Evolutionary conservation across 148 eudicot species (phyloP).

Genomic region (Vaccinium darrowii): DNA sequence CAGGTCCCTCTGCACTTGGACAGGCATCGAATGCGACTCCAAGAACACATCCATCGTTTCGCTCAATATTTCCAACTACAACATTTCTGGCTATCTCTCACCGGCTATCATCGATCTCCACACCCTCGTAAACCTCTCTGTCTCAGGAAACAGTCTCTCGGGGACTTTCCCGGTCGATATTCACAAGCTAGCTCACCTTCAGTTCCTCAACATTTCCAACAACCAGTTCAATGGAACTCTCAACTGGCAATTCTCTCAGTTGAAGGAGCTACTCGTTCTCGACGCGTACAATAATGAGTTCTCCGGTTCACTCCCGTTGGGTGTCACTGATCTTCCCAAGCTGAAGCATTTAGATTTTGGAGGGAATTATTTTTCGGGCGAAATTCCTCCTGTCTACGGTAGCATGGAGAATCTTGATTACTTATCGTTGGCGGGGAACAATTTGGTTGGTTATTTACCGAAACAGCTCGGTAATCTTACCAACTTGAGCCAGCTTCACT

Average conservation of each 20-base stretch:
- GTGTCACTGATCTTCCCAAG: slow-evolving; percentile 24
- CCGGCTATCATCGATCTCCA: slow-evolving; percentile 36
- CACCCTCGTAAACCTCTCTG: slow-evolving; percentile 32
- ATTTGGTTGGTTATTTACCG: slow-evolving; percentile 40
- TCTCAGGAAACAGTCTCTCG: slow-evolving; percentile 35
- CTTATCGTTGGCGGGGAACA: slow-evolving; percentile 51
- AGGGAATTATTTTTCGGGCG: slow-evolving; percentile 57
- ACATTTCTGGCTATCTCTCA: slow-evolving; percentile 47
- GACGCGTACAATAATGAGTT: slow-evolving; percentile 54
- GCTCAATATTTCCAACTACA: slow-evolving; percentile 49
- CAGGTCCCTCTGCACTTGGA: slow-evolving; percentile 41
- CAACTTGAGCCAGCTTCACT: slow-evolving; percentile 31
- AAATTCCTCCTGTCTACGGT: slow-evolving; percentile 43
- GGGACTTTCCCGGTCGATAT: slow-evolving; percentile 35
- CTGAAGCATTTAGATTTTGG: slow-evolving; percentile 49
- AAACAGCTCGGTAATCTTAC: slow-evolving; percentile 43
- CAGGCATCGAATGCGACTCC: slow-evolving; percentile 32
- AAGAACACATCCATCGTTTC: slow-evolving; percentile 22
- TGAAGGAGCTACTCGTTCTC: slow-evolving; percentile 33
- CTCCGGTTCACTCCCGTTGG: slow-evolving; percentile 39
- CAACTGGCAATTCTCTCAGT: slow-evolving; percentile 36
- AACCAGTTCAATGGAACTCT: slow-evolving; percentile 53
- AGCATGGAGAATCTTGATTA: slow-evolving; percentile 30
- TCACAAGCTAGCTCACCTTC: slow-evolving; percentile 37
- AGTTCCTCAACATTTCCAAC: slow-evolving; percentile 54